A percentile compares a stretch with the other conserved stretches of the same genome.
These are phyloP conservation scores for Dactylellina drechsleri DNA, from an alignment of 2,329 filamentous ascomycete species.

Conservation along the genomic window DNA sequence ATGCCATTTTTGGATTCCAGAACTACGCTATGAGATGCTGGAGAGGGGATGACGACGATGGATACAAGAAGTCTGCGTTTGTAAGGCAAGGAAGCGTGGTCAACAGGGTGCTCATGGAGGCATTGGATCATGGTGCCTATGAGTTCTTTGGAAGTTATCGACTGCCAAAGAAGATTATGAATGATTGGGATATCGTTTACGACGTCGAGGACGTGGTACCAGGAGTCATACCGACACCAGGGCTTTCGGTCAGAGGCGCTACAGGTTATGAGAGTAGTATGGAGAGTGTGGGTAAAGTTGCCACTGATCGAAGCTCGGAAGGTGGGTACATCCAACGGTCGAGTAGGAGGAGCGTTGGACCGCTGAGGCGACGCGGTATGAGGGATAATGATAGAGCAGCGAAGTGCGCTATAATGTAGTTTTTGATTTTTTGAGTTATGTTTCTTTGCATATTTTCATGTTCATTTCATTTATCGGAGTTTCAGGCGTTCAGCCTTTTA, in stretches of 20 bases:
- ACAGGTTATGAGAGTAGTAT: slow-evolving; percentile 21
- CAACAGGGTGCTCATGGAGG: slow-evolving; percentile 46
- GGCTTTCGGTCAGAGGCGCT: not conserved
- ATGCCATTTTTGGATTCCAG: slow-evolving; percentile 50
- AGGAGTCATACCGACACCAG: not conserved
- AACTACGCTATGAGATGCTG: slow-evolving; percentile 52
- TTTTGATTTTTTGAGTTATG: slow-evolving; percentile 1
- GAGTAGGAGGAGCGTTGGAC: slow-evolving; percentile 11
- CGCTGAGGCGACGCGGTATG: not conserved
- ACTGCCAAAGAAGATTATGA: slow-evolving; percentile 36
- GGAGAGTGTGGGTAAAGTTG: not conserved
- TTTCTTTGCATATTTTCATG: slow-evolving; percentile 5
- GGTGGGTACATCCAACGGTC: slow-evolving; percentile 24
- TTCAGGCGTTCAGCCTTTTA: not conserved
- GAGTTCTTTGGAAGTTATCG: slow-evolving; percentile 50
- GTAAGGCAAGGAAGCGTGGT: slow-evolving; percentile 36
- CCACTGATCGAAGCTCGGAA: not conserved
- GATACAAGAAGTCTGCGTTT: slow-evolving; percentile 41
- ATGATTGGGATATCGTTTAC: slow-evolving; percentile 52
- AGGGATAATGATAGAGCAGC: not conserved
- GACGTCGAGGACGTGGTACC: slow-evolving; percentile 25
- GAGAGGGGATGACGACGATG: slow-evolving; percentile 41
- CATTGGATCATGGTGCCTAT: slow-evolving; percentile 45
- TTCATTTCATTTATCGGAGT: too few species aligned
- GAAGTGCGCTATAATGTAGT: slow-evolving; percentile 29